Conservation (phyloP, 768 basidiomycete species). For the Termitomyces sp. region DNA sequence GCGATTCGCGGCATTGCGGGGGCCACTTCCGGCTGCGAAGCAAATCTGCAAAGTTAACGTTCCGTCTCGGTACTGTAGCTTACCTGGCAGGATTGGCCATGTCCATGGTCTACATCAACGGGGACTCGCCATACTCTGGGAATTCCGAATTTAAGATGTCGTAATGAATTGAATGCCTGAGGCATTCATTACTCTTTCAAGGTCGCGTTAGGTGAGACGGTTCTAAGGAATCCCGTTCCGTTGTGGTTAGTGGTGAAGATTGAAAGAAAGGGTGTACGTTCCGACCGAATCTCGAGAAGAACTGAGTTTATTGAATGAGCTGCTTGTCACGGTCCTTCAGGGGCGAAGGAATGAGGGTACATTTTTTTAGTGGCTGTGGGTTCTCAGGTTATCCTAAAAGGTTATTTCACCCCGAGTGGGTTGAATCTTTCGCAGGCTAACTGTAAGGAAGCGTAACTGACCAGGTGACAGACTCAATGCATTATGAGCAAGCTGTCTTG, state of each 20-base stretch:
- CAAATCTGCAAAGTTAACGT: background rate
- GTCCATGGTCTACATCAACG: constrained; percentile 1
- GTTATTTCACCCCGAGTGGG: background rate
- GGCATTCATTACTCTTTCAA: background rate
- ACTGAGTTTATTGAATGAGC: too few species aligned
- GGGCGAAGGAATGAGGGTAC: background rate
- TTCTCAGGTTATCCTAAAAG: background rate
- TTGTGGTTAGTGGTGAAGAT: background rate
- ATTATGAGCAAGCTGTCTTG: background rate
- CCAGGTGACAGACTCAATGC: background rate
- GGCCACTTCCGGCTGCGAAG: background rate
- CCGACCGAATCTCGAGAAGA: background rate
- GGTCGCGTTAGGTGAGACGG: background rate
- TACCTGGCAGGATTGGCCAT: constrained; percentile 1
- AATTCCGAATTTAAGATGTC: background rate
- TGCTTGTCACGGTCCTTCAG: background rate
- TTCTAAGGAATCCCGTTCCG: background rate
- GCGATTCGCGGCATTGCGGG: constrained; percentile 6
- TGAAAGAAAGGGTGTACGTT: background rate
- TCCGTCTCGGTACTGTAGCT: constrained; percentile 4
- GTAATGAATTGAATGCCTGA: background rate
- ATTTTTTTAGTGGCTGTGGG: background rate
- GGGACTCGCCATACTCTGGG: constrained; percentile 5
- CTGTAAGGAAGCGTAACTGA: background rate
- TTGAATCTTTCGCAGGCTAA: background rate